Base-by-base conservation (phyloP, 208 protist genomes). In the Trypanosoma theileri region DNA sequence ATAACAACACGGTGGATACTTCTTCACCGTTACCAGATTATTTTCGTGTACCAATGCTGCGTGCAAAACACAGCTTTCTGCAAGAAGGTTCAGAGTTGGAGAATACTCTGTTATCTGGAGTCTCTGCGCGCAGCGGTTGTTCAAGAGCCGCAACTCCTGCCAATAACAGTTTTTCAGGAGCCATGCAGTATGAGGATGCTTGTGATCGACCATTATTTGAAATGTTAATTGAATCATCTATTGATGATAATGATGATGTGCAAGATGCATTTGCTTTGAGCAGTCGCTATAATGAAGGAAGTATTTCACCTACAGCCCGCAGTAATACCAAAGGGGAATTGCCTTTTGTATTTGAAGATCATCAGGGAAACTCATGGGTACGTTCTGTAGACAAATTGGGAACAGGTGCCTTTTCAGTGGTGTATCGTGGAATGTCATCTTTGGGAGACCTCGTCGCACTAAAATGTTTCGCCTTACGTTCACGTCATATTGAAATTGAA, bases 391-490 rank as follows among this genome's bases (percentile, higher is more conserved):
- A 84, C 35, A 65, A 72, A 26, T 62, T 93, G 14, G 86, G 84
- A 44, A 62, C 51, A 24, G 86, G 86, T 14, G 82, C 86, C 53
- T 90, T 84, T 44, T 79, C 84, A 0, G 74, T 75, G 8, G 86
- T 93, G 3, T 90, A 89, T 65, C 84, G 80, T 58, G 84, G 84
- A 12, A 73, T 93, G 44, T 90, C 84, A 11, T 58, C 69, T 51
- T 70, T 75, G 19, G 86, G 86, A 31, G 82, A 77, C 60, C 79
- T 93, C 8, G 82, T 88, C 21, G 86, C 86, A 26, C 75, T 93
- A 35, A 93, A 93, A 70, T 93, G 84, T 69, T 84, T 93, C 31
- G 75, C 74, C 24, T 75, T 93, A 0, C 63, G 78, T 14, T 60
- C 81, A 7, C 74, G 80, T 22, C 75, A 89, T 66, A 71, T 88